Conservation (phyloP, 2,329 filamentous ascomycete genomes). For the Zymoseptoria ardabiliae region DNA sequence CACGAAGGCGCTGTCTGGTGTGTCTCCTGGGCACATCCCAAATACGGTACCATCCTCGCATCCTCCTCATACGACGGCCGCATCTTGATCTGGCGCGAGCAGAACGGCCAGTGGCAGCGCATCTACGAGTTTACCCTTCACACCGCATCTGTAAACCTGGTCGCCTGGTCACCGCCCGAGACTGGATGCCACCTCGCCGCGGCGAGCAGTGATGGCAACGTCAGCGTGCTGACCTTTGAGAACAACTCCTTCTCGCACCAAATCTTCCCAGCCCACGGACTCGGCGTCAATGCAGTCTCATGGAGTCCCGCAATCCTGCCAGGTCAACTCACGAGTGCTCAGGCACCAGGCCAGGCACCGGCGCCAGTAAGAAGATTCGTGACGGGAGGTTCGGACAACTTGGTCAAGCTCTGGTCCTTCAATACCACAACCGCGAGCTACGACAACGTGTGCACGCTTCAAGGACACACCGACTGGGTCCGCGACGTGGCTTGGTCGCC, state of each 20-base stretch:
- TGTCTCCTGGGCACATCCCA: conserved; percentile 95
- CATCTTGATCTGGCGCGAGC: conserved; percentile 97
- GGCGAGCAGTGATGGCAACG: conserved; percentile 86
- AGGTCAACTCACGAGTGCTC: conserved; percentile 71
- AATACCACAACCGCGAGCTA: conserved; percentile 42
- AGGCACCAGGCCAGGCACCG: conserved; percentile 42
- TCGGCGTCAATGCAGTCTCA: conserved; percentile 90
- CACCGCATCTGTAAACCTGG: conserved; percentile 93
- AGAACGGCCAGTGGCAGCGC: conserved; percentile 54
- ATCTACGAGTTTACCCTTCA: conserved; percentile 91
- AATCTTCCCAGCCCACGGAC: conserved; percentile 83
- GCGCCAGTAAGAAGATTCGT: conserved; percentile 68
- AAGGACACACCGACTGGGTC: conserved; percentile 92
- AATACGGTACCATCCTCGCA: conserved; percentile 96
- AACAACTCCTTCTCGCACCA: conserved; percentile 88
- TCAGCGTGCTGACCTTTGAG: conserved; percentile 92
- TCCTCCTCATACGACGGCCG: conserved; percentile 95
- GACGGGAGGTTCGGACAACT: conserved; percentile 88
- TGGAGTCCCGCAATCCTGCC: conserved; percentile 86
- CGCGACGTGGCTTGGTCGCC: conserved; percentile 96
- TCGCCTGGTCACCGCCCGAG: conserved; percentile 96
- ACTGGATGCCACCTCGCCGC: conserved; percentile 90
- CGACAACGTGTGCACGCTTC: conserved; percentile 51
- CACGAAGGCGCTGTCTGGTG: conserved; percentile 98
- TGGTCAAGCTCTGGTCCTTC: conserved; percentile 88